Evolutionary conservation across 305 asterid genomes (phyloP).

Genomic region (Solanum aculeatissimum): DNA sequence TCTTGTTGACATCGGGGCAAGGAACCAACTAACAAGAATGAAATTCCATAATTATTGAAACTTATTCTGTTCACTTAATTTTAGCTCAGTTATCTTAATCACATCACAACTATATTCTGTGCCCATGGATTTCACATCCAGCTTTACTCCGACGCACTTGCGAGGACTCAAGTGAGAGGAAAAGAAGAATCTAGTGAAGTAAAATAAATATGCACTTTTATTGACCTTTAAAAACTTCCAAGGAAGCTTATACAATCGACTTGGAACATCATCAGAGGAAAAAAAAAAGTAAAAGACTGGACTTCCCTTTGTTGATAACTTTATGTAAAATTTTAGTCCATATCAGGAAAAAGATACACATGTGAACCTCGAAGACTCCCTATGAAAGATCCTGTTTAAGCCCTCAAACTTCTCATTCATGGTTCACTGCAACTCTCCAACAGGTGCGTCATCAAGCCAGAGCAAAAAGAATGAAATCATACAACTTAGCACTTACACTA

Average conservation of each 20-base stretch:
- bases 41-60: not conserved
- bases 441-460: conserved; percentile 98
- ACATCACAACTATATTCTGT: not conserved
- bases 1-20: not conserved
- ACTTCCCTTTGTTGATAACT: not conserved
- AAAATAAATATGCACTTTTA: not conserved
- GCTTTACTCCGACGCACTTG: not conserved
- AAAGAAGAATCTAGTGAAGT: not conserved
- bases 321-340: not conserved
- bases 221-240: not conserved
- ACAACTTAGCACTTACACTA: conserved; percentile 86
- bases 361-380: not conserved
- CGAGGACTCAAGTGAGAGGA: not conserved
- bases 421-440: conserved; percentile 80
- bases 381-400: not conserved
- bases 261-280: not conserved
- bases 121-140: not conserved
- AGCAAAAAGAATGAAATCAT: conserved; percentile 94
- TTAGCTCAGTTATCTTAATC: not conserved
- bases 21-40: not conserved
- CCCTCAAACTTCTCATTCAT: not conserved
- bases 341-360: not conserved
- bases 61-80: not conserved
- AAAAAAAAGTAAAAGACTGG: not conserved
- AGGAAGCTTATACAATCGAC: not conserved